phyloP scores from a whole-genome alignment of 2,329 filamentous ascomycete genomes.

The Thermothelomyces thermophilus region DNA sequence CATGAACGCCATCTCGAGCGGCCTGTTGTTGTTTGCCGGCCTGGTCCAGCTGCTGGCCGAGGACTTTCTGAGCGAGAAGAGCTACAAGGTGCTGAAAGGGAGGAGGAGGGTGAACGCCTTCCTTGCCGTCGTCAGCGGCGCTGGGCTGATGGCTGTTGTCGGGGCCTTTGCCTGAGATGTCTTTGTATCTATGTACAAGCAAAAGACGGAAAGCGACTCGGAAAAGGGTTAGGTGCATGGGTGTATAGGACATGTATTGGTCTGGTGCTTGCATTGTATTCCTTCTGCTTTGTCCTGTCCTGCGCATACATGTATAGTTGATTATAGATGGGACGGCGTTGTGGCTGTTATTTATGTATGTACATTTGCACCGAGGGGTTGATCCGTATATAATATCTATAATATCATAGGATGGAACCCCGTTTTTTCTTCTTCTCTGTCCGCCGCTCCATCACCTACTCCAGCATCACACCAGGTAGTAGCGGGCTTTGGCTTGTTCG shows the following conservation, averaged over 20 bases:
- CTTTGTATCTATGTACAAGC: background rate
- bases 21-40: slow-evolving; percentile 73
- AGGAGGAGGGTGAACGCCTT: slow-evolving; percentile 57
- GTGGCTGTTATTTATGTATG: background rate
- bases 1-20: slow-evolving; percentile 80
- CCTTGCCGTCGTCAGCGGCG: slow-evolving; percentile 55
- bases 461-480: too few species aligned
- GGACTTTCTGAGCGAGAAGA: slow-evolving; percentile 73
- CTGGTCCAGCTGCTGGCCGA: slow-evolving; percentile 79
- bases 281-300: background rate
- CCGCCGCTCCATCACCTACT: background rate
- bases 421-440: background rate
- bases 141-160: slow-evolving; percentile 63
- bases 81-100: slow-evolving; percentile 60
- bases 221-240: too few species aligned
- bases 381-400: too few species aligned
- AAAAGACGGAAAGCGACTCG: too few species aligned
- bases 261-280: background rate
- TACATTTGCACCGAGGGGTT: too few species aligned
- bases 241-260: background rate
- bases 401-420: too few species aligned
- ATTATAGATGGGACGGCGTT: background rate
- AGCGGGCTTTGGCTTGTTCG: too few species aligned
- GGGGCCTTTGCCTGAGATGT: slow-evolving; percentile 59
- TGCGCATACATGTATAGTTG: slow-evolving; percentile 1